Evolutionary conservation across 2,329 filamentous ascomycete genomes (phyloP), one percentile per base, ranked within the genome.

Genomic region (Fusarium papillatum): DNA sequence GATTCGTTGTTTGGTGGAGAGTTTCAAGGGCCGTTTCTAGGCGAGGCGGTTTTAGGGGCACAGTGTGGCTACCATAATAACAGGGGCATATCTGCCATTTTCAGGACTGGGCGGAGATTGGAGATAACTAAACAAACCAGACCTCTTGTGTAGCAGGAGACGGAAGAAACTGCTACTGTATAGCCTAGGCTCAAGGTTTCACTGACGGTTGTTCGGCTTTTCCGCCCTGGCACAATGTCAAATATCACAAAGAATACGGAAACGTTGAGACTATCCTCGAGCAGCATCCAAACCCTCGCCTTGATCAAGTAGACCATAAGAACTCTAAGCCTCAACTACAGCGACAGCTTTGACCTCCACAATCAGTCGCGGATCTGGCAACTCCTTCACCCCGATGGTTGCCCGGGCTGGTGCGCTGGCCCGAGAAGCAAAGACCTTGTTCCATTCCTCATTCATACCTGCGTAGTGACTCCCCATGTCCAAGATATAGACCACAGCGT

Each of bases 391-490:
- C 13, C 29, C 50, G 17, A 55, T 22, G 29, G 50, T 55, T 22
- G 67, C 64, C 36, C 67, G 64, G 2, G 67, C 67, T 17, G 67
- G 67, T 9, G 67, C 67, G 19, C 31, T 59, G 22, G 67, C 34
- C 39, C 39, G 39, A 29, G 64, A 62, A 3, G 67, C 48, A 62
- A 62, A 69, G 14, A 69, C 63, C 29, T 69, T 69, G 67, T 69
- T 65, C 67, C 67, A 69, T 41, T 69, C 61, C n/a, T 53, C 50
- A 50, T 69, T 69, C 67, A 69, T 69, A 11, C 61, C 67, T 17
- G 61, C 46, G 46, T 69, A 69, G 26, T 22, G 29, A 24, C 36
- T 62, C 36, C 38, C 46, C 61, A 69, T 65, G 53, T 69, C 48
- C 3, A 50, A 65, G 36, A 69, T 46, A 39, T 65, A 69, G 24